Percentiles rank a stretch among this genome's conserved stretches.
phyloP scores from a whole-genome alignment of 345 rosid species.

The Euphorbia lathyris region DNA sequence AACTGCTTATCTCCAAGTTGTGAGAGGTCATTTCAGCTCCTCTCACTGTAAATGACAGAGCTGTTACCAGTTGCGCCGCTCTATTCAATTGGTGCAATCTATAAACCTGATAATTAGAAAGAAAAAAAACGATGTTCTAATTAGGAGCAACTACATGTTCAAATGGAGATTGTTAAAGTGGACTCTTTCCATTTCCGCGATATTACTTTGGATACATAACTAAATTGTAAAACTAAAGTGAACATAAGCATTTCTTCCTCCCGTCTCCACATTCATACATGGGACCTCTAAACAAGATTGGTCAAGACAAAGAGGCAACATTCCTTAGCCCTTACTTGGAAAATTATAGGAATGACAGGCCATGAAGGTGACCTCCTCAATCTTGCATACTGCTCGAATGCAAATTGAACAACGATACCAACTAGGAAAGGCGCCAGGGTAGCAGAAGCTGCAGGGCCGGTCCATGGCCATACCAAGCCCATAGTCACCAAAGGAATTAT shows the following conservation, averaged over 20 bases:
- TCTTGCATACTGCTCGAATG: constrained; percentile 86
- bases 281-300: neutral
- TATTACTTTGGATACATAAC: neutral
- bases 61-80: constrained; percentile 94
- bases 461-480: constrained; percentile 99
- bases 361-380: constrained; percentile 69
- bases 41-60: constrained; percentile 79
- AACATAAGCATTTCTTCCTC: neutral
- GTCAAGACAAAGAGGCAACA: constrained; percentile 7
- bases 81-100: constrained; percentile 95
- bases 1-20: constrained; percentile 84
- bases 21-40: constrained; percentile 84
- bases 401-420: constrained; percentile 88
- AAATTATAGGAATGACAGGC: constrained; percentile 72
- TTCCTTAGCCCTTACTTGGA: constrained; percentile 53
- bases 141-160: neutral
- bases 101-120: constrained; percentile 57
- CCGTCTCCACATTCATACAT: neutral
- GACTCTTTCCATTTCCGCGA: neutral
- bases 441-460: constrained; percentile 98
- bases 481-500: constrained; percentile 91
- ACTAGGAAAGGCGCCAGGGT: constrained; percentile 96
- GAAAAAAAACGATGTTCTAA: neutral
- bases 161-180: neutral
- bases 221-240: neutral